Conservation (phyloP, 345 rosid species). For the Lepidium sativum region DNA sequence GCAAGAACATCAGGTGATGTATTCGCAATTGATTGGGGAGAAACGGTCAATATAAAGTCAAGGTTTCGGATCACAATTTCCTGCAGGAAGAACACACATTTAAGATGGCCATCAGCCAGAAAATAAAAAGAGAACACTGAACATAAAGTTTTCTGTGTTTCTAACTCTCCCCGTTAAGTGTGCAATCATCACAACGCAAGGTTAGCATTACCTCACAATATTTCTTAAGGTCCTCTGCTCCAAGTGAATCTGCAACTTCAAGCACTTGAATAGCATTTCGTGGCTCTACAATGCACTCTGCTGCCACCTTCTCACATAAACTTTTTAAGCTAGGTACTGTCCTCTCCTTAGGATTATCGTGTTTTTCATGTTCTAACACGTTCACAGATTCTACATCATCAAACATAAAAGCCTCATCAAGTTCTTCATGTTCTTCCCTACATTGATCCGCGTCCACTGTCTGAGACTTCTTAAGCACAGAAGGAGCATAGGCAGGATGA, state of each 20-base stretch:
- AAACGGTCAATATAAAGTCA: slow-evolving; percentile 64
- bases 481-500: slow-evolving; percentile 59
- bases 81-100: slow-evolving; percentile 37
- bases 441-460: slow-evolving; percentile 24
- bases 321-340: slow-evolving; percentile 64
- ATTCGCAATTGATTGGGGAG: slow-evolving; percentile 62
- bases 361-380: slow-evolving; percentile 12
- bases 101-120: background rate
- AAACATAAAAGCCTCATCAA: slow-evolving; percentile 58
- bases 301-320: slow-evolving; percentile 89
- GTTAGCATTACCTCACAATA: slow-evolving; percentile 69
- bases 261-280: slow-evolving; percentile 78
- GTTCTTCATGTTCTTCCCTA: slow-evolving; percentile 32
- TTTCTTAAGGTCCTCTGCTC: slow-evolving; percentile 69
- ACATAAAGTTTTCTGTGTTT: too few relatives aligned
- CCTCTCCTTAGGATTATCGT: slow-evolving; percentile 29
- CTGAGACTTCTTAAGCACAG: slow-evolving; percentile 21
- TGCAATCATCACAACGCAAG: background rate
- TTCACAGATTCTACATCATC: slow-evolving; percentile 35
- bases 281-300: slow-evolving; percentile 85
- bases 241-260: slow-evolving; percentile 94
- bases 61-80: slow-evolving; percentile 78
- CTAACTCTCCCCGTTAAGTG: background rate
- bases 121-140: background rate
- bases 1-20: slow-evolving; percentile 68